Percentiles rank a stretch among this genome's conserved stretches.
These are phyloP conservation scores for Aspergillus cejpii DNA, from an alignment of 2,329 filamentous ascomycete species.

Conservation along the genomic window DNA sequence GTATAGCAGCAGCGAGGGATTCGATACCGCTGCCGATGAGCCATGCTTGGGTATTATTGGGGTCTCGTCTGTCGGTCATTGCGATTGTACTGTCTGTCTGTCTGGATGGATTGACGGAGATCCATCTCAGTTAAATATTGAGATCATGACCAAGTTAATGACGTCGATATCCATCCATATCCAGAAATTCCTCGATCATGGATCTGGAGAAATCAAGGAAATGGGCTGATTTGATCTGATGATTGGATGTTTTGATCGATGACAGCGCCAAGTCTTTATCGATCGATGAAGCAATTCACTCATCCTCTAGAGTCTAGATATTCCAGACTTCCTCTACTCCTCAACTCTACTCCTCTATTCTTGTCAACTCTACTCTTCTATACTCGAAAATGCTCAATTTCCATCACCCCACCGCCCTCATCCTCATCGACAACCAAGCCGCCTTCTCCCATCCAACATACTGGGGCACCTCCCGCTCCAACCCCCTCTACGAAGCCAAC, in stretches of 20 bases:
- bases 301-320: too few species aligned
- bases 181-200: too few species aligned
- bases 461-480: constrained; percentile 42
- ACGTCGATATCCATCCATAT: too few species aligned
- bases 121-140: too few species aligned
- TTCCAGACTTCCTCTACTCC: too few species aligned
- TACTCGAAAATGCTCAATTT: too few species aligned
- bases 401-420: constrained; percentile 34
- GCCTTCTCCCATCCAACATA: constrained; percentile 37
- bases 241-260: background rate
- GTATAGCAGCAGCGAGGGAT: constrained; percentile 32
- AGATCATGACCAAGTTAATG: too few species aligned
- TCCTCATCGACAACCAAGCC: constrained; percentile 46
- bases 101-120: too few species aligned
- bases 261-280: background rate
- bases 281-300: background rate
- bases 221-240: background rate
- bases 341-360: too few species aligned
- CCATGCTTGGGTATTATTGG: constrained; percentile 23
- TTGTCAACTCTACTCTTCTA: too few species aligned
- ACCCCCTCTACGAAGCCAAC: constrained; percentile 42
- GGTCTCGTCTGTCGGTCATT: constrained; percentile 5
- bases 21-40: constrained; percentile 36
- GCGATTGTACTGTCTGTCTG: background rate
- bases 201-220: background rate